Percentiles rank a stretch among this genome's conserved stretches.
Evolutionary conservation across 768 basidiomycete genomes (phyloP).

Genomic region (Paxillus involutus): DNA sequence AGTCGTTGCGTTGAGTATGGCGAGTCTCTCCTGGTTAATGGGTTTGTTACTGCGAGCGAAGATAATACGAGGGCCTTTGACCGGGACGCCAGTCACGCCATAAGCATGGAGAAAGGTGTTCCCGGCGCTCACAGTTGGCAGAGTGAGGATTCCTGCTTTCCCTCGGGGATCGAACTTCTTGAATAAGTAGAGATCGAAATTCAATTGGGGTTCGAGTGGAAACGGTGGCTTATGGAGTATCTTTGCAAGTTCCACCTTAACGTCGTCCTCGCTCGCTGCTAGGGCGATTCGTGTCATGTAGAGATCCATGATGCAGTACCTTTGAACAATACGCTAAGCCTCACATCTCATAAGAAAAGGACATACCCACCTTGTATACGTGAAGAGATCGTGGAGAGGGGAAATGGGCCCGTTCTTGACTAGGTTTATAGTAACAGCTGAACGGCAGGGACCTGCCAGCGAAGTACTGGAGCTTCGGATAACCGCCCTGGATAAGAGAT

Average conservation of each 20-base stretch:
- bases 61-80: conserved; percentile 23
- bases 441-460: background rate
- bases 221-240: conserved; percentile 36
- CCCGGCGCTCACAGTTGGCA: conserved; percentile 23
- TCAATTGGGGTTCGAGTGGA: conserved; percentile 22
- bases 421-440: background rate
- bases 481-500: background rate
- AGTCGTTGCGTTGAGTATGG: conserved; percentile 17
- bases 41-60: conserved; percentile 24
- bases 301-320: conserved; percentile 30
- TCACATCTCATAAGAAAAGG: background rate
- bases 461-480: background rate
- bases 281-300: conserved; percentile 32
- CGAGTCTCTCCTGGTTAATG: conserved; percentile 23
- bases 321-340: background rate
- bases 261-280: conserved; percentile 29
- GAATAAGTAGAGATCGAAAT: conserved; percentile 36
- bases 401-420: background rate
- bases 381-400: background rate
- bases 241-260: conserved; percentile 33
- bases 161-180: conserved; percentile 18
- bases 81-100: conserved; percentile 20
- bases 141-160: conserved; percentile 30
- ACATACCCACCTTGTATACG: conserved; percentile 19
- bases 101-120: conserved; percentile 27